These are phyloP conservation scores for Aspergillus nidulans DNA, from an alignment of 495 filamentous ascomycete species.

Conservation along the genomic window DNA sequence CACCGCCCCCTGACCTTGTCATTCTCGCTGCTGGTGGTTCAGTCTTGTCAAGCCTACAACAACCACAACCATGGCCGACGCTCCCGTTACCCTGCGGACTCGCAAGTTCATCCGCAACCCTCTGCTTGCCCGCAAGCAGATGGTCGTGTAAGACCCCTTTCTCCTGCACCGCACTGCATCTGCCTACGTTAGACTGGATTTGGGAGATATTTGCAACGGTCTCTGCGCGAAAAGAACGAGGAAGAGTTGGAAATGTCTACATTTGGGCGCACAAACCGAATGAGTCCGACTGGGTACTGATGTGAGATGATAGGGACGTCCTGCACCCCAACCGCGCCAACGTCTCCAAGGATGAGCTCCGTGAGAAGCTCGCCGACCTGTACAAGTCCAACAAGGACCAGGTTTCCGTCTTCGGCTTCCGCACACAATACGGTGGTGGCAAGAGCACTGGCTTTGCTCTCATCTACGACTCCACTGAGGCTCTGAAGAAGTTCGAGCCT, in stretches of 20 bases:
- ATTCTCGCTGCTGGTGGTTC: constrained; percentile 18
- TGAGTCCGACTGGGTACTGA: constrained; percentile 9
- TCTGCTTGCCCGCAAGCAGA: constrained; percentile 97
- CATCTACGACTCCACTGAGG: constrained; percentile 94
- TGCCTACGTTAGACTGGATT: not conserved
- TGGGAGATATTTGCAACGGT: not conserved
- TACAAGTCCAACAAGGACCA: constrained; percentile 98
- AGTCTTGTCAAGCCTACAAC: constrained; percentile 31
- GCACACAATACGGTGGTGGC: constrained; percentile 98
- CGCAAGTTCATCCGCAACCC: constrained; percentile 99
- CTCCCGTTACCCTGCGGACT: constrained; percentile 92
- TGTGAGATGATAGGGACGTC: constrained; percentile 70
- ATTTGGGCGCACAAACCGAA: not conserved
- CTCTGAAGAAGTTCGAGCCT: constrained; percentile 99
- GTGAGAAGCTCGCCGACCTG: constrained; percentile 84
- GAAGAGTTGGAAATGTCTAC: constrained; percentile 7
- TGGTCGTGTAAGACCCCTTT: constrained; percentile 89
- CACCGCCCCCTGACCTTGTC: constrained; percentile 16
- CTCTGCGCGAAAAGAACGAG: constrained; percentile 9
- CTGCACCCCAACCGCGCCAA: constrained; percentile 98
- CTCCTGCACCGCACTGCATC: constrained; percentile 1
- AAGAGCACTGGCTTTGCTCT: constrained; percentile 99
- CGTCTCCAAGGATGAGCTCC: constrained; percentile 98
- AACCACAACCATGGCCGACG: constrained; percentile 78
- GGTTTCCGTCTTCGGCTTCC: constrained; percentile 95